phyloP scores from a whole-genome alignment of 1,139 yeast species.

The Pichia sp. region DNA sequence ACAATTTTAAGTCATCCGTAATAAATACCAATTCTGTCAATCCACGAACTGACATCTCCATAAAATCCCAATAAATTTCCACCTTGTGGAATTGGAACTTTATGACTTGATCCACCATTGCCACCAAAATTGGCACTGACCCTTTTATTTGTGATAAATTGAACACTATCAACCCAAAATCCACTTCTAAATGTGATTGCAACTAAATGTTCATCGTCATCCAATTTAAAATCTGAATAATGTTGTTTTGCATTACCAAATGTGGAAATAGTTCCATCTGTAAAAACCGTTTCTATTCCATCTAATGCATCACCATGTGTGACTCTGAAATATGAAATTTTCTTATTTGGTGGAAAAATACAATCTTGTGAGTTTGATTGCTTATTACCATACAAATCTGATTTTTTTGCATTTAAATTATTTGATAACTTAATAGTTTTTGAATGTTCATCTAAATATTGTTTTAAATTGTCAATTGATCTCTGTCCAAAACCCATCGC shows the following conservation, averaged over 20 bases:
- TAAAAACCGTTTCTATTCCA: conserved; percentile 47
- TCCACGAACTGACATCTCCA: conserved; percentile 64
- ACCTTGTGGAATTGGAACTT: conserved; percentile 55
- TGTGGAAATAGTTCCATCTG: conserved; percentile 17
- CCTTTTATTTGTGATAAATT: conserved; percentile 49
- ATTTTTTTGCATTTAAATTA: conserved; percentile 16
- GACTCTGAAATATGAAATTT: conserved; percentile 46
- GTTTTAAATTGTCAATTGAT: conserved; percentile 38
- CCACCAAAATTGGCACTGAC: conserved; percentile 54
- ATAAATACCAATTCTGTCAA: conserved; percentile 64
- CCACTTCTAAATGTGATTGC: conserved; percentile 69
- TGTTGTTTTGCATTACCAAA: conserved; percentile 60
- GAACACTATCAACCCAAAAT: conserved; percentile 85
- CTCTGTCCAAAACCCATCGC: conserved; percentile 38
- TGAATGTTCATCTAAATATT: conserved; percentile 21
- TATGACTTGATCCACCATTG: conserved; percentile 61
- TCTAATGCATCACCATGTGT: conserved; percentile 74
- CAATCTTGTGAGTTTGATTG: conserved; percentile 19
- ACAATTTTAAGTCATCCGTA: conserved; percentile 28
- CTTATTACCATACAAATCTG: conserved; percentile 22
- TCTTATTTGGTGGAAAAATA: conserved; percentile 22
- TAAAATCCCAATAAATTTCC: conserved; percentile 56
- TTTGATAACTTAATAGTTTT: conserved; percentile 14
- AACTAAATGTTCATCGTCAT: conserved; percentile 50
- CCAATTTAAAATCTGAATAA: conserved; percentile 51